Base-by-base conservation (phyloP, 768 basidiomycete genomes). In the Auricularia sp. region DNA sequence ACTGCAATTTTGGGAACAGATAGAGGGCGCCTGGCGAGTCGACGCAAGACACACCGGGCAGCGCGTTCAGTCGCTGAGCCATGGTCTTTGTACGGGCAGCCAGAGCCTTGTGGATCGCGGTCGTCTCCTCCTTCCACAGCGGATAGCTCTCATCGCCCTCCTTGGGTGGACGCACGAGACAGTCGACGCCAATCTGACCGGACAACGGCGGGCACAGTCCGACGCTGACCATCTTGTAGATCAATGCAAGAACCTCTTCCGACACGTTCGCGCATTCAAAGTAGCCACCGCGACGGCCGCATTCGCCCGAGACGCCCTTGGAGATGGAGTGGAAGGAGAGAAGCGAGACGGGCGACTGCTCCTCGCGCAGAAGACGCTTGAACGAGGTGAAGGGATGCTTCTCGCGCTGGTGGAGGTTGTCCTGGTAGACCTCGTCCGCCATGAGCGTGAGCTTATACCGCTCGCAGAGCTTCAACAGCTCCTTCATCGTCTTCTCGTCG, bases 341-440 rank as follows among this genome's bases (percentile, higher is more conserved):
- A 73, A 99, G 86, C 54, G 92, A 85, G 65, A 94, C 77, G 64
- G 84, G 81, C n/a, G 88, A 90, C 63, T 83, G 74, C 68, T 88
- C 78, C 51, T 81, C 77, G 62, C 81, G 78, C 2, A 97, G 85
- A 62, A 92, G 81, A 76, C 93, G 90, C 76, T 98, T 98, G 85
- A 99, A 98, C 10, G 90, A 93, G 62, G 86, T 84, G 83, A 99
- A 99, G 0, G 90, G 82, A 73, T 90, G 85, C 1, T 79, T 79
- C 2, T 75, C 71, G 51, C 77, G 79, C 56, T 82, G 79, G 79
- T 95, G 94, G 54, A 98, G 82, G 79, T 98, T 98, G 70, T 78
- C 78, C 76, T 99, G 96, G 81, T 99, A 98, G n/a, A 99, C 96
- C 75, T 99, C 96, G 75, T 99, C 96, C 0, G 96, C 96, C 68